Percentiles rank a stretch among this genome's conserved stretches.
Evolutionary conservation across 1,284 basidiomycete genomes (phyloP).

Genomic region (Ceratobasidium sp.): DNA sequence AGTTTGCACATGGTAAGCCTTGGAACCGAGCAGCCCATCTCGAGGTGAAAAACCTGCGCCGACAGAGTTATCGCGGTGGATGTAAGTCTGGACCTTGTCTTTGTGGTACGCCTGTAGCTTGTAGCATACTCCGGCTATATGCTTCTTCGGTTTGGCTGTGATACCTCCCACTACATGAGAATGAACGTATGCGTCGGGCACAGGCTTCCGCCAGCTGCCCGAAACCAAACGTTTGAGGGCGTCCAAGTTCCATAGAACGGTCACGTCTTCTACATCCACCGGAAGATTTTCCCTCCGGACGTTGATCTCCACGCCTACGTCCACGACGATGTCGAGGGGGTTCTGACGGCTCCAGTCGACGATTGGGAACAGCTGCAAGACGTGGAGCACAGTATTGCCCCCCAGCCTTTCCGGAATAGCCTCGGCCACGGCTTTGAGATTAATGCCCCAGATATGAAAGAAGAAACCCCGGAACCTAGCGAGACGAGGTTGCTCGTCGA

Average conservation of each 20-base stretch:
- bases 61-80: background rate
- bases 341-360: constrained; percentile 14
- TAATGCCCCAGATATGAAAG: constrained; percentile 17
- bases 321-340: constrained; percentile 2
- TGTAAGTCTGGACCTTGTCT: constrained; percentile 13
- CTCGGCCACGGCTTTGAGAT: background rate
- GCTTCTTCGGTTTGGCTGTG: background rate
- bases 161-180: background rate
- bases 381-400: background rate
- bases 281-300: background rate
- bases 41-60: background rate
- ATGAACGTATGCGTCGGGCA: background rate
- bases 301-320: background rate
- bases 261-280: background rate
- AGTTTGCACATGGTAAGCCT: too few relatives aligned
- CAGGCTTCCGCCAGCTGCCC: background rate
- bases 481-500: too few relatives aligned
- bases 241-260: background rate
- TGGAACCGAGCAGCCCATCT: background rate
- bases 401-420: background rate
- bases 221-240: background rate
- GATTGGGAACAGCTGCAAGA: background rate
- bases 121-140: background rate
- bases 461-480: background rate
- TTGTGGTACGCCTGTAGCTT: constrained; percentile 13